Evolutionary conservation across 2,329 filamentous ascomycete species (phyloP), one percentile per base, ranked within the genome.

Genomic region (Scedosporium minutisporum): DNA sequence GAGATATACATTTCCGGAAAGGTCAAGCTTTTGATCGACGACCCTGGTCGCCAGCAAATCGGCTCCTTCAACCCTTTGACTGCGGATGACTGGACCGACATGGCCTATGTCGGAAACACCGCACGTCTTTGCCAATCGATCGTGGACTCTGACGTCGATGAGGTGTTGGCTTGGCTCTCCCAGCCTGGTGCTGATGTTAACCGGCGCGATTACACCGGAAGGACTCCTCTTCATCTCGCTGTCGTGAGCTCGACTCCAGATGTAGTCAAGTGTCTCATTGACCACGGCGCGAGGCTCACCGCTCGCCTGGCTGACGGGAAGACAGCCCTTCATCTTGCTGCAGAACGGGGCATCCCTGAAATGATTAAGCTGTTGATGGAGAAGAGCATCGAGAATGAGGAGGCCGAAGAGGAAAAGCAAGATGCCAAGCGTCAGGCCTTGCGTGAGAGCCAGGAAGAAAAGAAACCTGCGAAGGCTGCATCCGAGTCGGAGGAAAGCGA

Each of bases 81-180:
- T 0, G 86, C 91, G 51, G 82, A 90, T 60, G 90, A 95, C 69
- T 96, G 91, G 90, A 95, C 91, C 0, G 89, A 93, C 66, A 95
- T 96, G 90, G 90, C 91, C 0, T 96, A 96, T 67, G 82, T 96
- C 42, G 89, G 90, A 10, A 90, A 92, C 66, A 93, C 90, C 1
- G 86, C 85, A 44, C 80, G 83, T 16, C 79, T 96, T 1, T 96
- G 90, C 69, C 88, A 92, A 69, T 91, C 89, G 0, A 96, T 96
- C 63, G 85, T 93, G 3, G 86, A 92, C 67, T 78, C 82, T 1
- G 87, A 96, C 71, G 67, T 88, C 3, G 86, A 90, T 44, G 82
- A 85, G 65, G 88, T 96, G 3, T 73, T 84, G 67, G 83, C 86
- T 66, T 96, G 90, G 87, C 78, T 85, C 25, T 75, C 78, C 4